Base-by-base conservation (phyloP, 352 stramenopile species). In the Globisporangium canariense region DNA sequence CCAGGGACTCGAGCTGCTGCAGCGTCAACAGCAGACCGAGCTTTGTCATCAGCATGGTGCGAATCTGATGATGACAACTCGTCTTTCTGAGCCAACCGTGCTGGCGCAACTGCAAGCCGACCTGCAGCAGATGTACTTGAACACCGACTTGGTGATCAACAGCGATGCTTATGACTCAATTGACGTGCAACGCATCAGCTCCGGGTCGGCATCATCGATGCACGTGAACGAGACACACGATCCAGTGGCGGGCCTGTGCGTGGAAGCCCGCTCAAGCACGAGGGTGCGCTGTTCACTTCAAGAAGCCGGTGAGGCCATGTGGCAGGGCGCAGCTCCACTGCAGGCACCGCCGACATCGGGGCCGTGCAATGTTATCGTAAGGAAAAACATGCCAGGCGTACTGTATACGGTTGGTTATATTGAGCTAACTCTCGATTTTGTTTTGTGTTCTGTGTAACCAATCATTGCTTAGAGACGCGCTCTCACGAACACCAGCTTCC, bases 241-340 rank as follows among this genome's bases (percentile, higher is more conserved):
- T 10, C 38, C 38, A 16, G 38, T 43, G 9, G 1, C 11, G 38
- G 38, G 38, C 9, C 5, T 51, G 56, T 25, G 40, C 13, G 22
- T 54, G 28, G 60, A 68, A 53, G n/a, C 49, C 11, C 45, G 32
- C 20, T 41, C 43, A 20, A 30, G 4, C 16, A 7, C 45, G 9
- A 30, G 6, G 13, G 25, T 52, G 30, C 25, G 7, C 50, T 75
- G 38, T 6, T 20, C 3, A 36, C 30, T 66, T 0, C 50, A n/a
- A 71, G 69, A 65, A 47, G 63, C 14, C 47, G 52, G 52, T 32
- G 16, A 41, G 13, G 7, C n/a, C 40, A 11, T 32, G 50, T 25
- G 65, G 55, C 34, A 49, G 55, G 13, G 59, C 62, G 7, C 62
- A 57, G n/a, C 65, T 55, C 38, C 38, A 13, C 38, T 16, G 38